A percentile compares a stretch with the other conserved stretches of the same genome.
phyloP scores from a whole-genome alignment of 2,329 filamentous ascomycete genomes.

The Diaporthe destruens region DNA sequence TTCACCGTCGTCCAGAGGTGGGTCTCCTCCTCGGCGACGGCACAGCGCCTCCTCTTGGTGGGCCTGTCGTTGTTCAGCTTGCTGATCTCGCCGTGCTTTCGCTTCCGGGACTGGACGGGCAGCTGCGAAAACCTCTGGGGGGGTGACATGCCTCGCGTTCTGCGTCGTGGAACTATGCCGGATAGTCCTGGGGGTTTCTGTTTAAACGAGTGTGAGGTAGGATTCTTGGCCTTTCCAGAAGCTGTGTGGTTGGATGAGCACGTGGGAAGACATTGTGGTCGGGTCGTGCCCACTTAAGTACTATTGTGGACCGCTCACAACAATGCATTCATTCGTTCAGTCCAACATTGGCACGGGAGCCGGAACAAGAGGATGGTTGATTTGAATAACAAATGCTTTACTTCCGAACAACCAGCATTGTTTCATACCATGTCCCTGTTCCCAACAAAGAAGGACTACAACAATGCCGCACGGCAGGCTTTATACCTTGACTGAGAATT shows the following conservation, averaged over 20 bases:
- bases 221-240: neutral
- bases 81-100: neutral
- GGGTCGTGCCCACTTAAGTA: neutral
- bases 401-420: neutral
- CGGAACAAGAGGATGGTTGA: neutral
- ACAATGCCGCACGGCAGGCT: neutral
- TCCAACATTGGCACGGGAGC: no score
- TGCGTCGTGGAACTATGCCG: neutral
- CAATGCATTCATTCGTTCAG: neutral
- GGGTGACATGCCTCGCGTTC: neutral
- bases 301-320: neutral
- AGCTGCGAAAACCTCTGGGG: no score
- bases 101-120: neutral
- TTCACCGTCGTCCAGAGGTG: slow-evolving; percentile 19
- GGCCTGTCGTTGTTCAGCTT: neutral
- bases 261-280: no score
- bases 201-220: neutral
- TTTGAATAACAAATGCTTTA: neutral
- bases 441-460: neutral
- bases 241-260: neutral
- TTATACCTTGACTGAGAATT: neutral
- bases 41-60: neutral
- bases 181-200: neutral
- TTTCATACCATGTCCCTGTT: neutral
- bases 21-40: neutral